phyloP scores from a whole-genome alignment of 1,284 basidiomycete genomes.

The Schizophyllum commune region DNA sequence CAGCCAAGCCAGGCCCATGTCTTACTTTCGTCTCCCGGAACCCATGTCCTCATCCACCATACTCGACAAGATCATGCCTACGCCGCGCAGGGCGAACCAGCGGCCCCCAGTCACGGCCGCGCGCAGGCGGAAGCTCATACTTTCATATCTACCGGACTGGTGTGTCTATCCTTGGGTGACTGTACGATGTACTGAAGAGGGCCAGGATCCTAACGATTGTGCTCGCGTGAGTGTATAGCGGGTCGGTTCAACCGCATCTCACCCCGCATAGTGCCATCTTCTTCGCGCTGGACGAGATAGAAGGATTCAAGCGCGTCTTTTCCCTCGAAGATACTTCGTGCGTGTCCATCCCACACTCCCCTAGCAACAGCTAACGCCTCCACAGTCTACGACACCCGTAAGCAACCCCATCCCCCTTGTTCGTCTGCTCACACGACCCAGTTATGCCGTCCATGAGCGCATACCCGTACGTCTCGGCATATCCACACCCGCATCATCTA shows the following conservation, averaged over 20 bases:
- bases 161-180: slow-evolving; percentile 22
- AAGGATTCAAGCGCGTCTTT: slow-evolving; percentile 82
- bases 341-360: slow-evolving; percentile 18
- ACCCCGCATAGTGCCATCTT: slow-evolving; percentile 46
- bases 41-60: not conserved
- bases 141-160: slow-evolving; percentile 71
- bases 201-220: slow-evolving; percentile 60
- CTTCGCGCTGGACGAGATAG: slow-evolving; percentile 60
- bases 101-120: slow-evolving; percentile 12
- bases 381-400: slow-evolving; percentile 46
- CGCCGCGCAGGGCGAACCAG: slow-evolving; percentile 5
- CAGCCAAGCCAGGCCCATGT: not conserved
- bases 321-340: slow-evolving; percentile 75
- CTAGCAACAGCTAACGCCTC: slow-evolving; percentile 14
- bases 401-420: slow-evolving; percentile 18
- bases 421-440: slow-evolving; percentile 30
- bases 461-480: slow-evolving; percentile 51
- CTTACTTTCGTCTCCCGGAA: slow-evolving; percentile 1
- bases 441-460: slow-evolving; percentile 77
- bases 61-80: not conserved
- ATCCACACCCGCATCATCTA: not conserved
- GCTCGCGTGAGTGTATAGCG: slow-evolving; percentile 50
- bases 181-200: slow-evolving; percentile 2
- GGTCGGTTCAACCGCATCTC: not conserved
- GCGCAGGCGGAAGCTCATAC: slow-evolving; percentile 34